These are phyloP conservation scores for Saksenaea oblongispora DNA, from an alignment of 371 early-diverging fungal species.

Conservation along the genomic window DNA sequence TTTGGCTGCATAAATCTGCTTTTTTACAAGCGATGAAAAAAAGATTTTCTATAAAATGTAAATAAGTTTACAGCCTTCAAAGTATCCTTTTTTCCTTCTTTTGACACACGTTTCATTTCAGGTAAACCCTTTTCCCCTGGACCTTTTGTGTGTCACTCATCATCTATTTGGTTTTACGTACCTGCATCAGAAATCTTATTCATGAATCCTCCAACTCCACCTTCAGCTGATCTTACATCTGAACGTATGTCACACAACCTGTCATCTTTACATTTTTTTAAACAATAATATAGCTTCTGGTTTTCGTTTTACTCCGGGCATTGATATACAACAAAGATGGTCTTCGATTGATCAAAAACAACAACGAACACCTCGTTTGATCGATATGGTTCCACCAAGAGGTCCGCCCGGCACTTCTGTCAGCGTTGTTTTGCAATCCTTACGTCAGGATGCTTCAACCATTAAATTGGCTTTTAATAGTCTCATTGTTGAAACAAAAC, in stretches of 20 bases:
- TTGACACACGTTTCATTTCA: slow-evolving; percentile 6
- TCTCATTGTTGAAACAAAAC: slow-evolving; percentile 35
- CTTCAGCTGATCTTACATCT: background rate
- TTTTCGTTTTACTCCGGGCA: background rate
- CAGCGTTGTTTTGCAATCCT: slow-evolving; percentile 16
- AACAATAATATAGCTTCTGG: background rate
- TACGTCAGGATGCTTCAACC: background rate
- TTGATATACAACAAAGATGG: background rate
- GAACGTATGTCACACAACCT: slow-evolving; percentile 3
- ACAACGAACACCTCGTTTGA: background rate
- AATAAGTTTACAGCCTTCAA: background rate
- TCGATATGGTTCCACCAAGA: slow-evolving; percentile 7
- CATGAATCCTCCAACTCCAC: slow-evolving; percentile 3
- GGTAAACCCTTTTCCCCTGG: background rate
- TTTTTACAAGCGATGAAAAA: too few relatives aligned
- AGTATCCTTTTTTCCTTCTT: background rate
- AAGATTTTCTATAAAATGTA: background rate
- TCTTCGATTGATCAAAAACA: background rate
- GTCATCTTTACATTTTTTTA: background rate
- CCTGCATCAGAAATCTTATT: slow-evolving; percentile 1
- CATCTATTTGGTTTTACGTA: background rate
- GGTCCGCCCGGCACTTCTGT: slow-evolving; percentile 17
- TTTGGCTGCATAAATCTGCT: background rate
- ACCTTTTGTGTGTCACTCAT: background rate
- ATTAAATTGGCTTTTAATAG: slow-evolving; percentile 36